Evolutionary conservation across 139 green algal species (phyloP), one percentile per base, ranked within the genome.

Genomic region (Chlamydomonas sphaeroides): DNA sequence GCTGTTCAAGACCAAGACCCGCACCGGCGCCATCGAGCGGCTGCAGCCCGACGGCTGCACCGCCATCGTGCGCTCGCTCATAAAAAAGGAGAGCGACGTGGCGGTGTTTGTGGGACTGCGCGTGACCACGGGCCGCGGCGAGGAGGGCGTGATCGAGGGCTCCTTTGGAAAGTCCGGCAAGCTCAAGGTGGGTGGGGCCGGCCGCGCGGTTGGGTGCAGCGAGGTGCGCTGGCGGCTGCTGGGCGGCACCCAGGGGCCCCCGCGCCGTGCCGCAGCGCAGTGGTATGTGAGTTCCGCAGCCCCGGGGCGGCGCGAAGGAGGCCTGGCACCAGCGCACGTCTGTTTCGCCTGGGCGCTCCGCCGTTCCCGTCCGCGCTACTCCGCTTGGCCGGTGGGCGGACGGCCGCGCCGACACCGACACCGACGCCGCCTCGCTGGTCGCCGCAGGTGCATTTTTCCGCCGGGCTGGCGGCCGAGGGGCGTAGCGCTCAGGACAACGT

Each of bases 41-140:
- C 67, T 98, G 20, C 79, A 91, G 30, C 74, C 90, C 2, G 93
- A 96, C 57, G 90, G 90, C 28, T 66, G 65, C 36, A 95, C 88
- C 15, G 95, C 93, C 20, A 91, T 99, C 33, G 95, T 95, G 75
- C 89, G 89, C 36, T 90, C 92, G 15, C 91, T 99, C 81, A 98
- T 99, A 81, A 97, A 98, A 79, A 98, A 97, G 78, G 97, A 99
- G 36, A 98, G 94, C 17, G 95, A 98, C 80, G 84, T 98, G 32
- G 77, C 85, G 0, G 51, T 89, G 15, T 99, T 99, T 51, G 48
- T 90, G 56, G 92, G 92, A 49, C 91, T 95, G 73, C 87, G 90
- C 78, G 91, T 95, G 33, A 66, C 65, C 2, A 93, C 89, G 25
- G 86, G 61, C 2, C 39, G 63, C 6, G 89, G 93, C 0, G 85